phyloP scores from a whole-genome alignment of 148 eudicot species.

The Amaranthus palmeri region DNA sequence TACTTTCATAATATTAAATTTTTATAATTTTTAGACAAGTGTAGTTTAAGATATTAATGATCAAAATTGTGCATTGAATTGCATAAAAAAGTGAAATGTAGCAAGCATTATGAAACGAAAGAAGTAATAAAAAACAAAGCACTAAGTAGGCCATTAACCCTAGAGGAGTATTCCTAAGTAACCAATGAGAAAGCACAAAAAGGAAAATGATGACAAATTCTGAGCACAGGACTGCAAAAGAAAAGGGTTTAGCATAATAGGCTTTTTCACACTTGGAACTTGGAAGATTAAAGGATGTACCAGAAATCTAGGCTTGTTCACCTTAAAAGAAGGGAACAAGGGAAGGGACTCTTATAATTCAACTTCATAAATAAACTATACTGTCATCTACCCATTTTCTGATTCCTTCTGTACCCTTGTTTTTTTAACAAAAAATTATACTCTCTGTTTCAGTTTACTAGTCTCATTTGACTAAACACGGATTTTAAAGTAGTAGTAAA shows the following conservation, averaged over 20 bases:
- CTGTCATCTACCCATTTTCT: constrained; percentile 5
- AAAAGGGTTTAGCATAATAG: constrained; percentile 16
- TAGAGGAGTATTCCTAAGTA: background rate
- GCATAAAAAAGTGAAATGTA: too few relatives aligned
- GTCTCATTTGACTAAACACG: too few relatives aligned
- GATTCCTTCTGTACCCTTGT: constrained; percentile 8
- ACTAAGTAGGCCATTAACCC: too few relatives aligned
- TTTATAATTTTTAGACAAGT: too few relatives aligned
- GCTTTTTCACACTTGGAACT: constrained; percentile 19
- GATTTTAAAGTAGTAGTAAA: too few relatives aligned
- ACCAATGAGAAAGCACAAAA: constrained; percentile 4
- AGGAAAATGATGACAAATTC: constrained; percentile 7
- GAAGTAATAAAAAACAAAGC: too few relatives aligned
- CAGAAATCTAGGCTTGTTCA: constrained; percentile 32
- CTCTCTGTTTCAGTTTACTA: too few relatives aligned
- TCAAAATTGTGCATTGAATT: too few relatives aligned
- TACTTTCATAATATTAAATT: too few relatives aligned
- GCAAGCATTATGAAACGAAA: too few relatives aligned
- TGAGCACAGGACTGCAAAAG: background rate
- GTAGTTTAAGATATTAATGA: too few relatives aligned
- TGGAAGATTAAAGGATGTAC: constrained; percentile 10
- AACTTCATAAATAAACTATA: background rate
- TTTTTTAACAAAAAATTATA: background rate
- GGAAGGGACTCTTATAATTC: background rate
- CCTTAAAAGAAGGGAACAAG: constrained; percentile 29